Percentiles rank a stretch among this genome's conserved stretches.
Conservation (phyloP, 257 asterid genomes). For the Prunella vulgaris region DNA sequence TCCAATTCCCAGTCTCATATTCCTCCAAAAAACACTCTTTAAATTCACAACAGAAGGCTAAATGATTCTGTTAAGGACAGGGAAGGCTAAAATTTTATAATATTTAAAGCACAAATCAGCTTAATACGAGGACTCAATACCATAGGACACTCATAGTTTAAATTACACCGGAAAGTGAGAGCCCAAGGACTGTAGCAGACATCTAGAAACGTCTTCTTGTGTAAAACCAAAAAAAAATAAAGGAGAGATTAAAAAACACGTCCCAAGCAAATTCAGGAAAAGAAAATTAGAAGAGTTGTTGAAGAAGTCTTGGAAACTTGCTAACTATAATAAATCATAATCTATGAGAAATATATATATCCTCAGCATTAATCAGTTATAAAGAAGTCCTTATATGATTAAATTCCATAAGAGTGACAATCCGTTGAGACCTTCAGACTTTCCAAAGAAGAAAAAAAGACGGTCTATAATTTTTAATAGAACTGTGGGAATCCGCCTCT, state of each 20-base stretch:
- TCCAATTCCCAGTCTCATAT: background rate
- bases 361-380: background rate
- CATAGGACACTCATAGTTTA: background rate
- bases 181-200: background rate
- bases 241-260: background rate
- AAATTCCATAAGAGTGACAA: background rate
- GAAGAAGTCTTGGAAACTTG: background rate
- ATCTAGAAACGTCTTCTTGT: background rate
- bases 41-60: background rate
- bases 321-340: background rate
- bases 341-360: background rate
- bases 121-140: background rate
- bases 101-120: background rate
- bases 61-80: background rate
- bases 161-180: background rate
- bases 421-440: background rate
- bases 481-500: background rate
- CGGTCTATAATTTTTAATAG: background rate
- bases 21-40: background rate
- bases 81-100: background rate
- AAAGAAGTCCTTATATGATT: background rate
- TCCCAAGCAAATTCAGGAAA: background rate
- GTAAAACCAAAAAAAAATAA: background rate
- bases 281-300: background rate
- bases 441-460: background rate